Percentiles rank a stretch among this genome's conserved stretches.
These are phyloP conservation scores for Sclerotinia subarctica DNA, from an alignment of 2,329 filamentous ascomycete genomes.

Conservation along the genomic window DNA sequence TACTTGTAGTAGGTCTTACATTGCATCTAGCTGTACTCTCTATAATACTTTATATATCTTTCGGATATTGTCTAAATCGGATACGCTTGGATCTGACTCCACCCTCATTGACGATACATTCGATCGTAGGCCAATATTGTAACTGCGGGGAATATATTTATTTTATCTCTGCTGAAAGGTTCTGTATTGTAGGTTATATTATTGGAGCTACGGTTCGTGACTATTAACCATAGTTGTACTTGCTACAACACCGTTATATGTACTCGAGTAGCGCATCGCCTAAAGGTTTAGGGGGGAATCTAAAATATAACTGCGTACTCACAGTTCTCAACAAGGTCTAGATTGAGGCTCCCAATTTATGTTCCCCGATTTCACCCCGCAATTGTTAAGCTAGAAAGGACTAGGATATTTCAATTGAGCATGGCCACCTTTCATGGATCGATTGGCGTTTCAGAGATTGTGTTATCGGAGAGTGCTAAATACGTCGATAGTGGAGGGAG, in stretches of 20 bases:
- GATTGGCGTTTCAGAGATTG: neutral
- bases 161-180: neutral
- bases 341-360: no score
- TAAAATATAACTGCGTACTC: neutral
- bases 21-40: neutral
- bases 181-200: no score
- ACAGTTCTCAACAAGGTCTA: no score
- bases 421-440: no score
- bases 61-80: neutral
- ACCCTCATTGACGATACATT: neutral
- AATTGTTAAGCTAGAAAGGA: no score
- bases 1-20: no score
- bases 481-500: neutral
- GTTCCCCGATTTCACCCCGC: no score
- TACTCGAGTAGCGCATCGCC: neutral
- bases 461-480: neutral
- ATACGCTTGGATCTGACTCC: neutral
- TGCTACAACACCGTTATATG: neutral
- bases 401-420: no score
- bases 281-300: neutral
- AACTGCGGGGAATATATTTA: neutral
- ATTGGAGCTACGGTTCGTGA: no score
- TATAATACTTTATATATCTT: neutral
- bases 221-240: no score
- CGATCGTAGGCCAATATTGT: neutral